Conservation (phyloP, 2,329 filamentous ascomycete species). For the Fusarium aywerte region DNA sequence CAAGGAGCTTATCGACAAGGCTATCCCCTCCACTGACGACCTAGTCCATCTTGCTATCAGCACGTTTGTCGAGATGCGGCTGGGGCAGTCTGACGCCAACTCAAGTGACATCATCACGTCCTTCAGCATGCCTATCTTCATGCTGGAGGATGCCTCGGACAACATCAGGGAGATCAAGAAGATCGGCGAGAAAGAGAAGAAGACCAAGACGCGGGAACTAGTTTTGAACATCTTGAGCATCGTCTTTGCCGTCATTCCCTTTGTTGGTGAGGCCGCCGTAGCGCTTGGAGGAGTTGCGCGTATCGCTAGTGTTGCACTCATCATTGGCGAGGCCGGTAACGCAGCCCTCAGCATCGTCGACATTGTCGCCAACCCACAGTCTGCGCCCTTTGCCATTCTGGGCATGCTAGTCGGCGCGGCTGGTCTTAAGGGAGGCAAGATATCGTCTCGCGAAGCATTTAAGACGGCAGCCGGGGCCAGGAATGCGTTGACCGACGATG, state of each 20-base stretch:
- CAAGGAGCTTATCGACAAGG: constrained; percentile 13
- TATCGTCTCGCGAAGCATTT: background rate
- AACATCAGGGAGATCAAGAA: constrained; percentile 42
- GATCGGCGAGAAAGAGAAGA: constrained; percentile 40
- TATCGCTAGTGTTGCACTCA: constrained; percentile 13
- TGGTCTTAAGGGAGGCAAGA: background rate
- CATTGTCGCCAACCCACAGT: constrained; percentile 39
- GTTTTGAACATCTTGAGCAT: constrained; percentile 50
- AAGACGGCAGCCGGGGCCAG: constrained; percentile 3
- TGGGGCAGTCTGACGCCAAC: background rate
- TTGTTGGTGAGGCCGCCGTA: background rate
- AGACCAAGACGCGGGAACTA: constrained; percentile 38
- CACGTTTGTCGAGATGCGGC: background rate
- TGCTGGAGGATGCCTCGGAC: constrained; percentile 40
- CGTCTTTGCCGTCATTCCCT: background rate
- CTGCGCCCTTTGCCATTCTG: constrained; percentile 45
- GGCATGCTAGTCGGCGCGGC: constrained; percentile 29
- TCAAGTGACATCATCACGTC: background rate
- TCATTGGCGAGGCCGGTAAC: constrained; percentile 40
- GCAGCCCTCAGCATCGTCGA: constrained; percentile 38
- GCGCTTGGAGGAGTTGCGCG: background rate
- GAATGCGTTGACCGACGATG: background rate
- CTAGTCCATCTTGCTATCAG: background rate
- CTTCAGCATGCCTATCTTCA: constrained; percentile 11
- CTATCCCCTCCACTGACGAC: constrained; percentile 7